A percentile compares a stretch with the other conserved stretches of the same genome.
phyloP scores from a whole-genome alignment of 1,284 basidiomycete species.

The Heliocybe sulcata region DNA sequence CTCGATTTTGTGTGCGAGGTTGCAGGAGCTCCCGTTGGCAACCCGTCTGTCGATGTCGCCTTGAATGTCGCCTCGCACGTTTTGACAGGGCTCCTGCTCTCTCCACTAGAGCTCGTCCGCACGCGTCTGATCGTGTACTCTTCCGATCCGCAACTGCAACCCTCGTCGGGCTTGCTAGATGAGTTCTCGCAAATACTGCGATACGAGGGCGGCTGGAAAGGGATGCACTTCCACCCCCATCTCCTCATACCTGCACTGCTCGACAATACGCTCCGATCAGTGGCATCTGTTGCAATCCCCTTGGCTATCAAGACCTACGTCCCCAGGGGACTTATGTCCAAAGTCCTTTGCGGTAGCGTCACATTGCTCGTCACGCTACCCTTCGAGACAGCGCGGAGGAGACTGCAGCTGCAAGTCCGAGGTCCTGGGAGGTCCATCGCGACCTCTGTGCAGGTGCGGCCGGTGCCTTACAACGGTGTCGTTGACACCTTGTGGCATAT shows the following conservation, averaged over 20 bases:
- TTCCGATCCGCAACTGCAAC: constrained; percentile 51
- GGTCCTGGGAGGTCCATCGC: constrained; percentile 60
- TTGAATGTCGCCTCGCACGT: constrained; percentile 70
- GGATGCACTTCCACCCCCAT: constrained; percentile 84
- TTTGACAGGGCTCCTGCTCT: constrained; percentile 44
- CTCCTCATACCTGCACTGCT: constrained; percentile 85
- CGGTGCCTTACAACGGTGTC: constrained; percentile 86
- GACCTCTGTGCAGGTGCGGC: constrained; percentile 83
- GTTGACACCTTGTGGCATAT: constrained; percentile 94
- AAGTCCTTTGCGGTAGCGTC: constrained; percentile 73
- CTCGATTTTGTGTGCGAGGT: constrained; percentile 55
- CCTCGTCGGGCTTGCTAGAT: constrained; percentile 73
- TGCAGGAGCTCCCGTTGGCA: constrained; percentile 55
- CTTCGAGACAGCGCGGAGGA: constrained; percentile 87
- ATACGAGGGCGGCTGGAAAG: constrained; percentile 82
- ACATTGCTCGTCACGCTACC: constrained; percentile 82
- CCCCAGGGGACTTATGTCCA: constrained; percentile 79
- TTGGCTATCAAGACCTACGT: constrained; percentile 43
- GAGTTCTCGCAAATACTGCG: constrained; percentile 73
- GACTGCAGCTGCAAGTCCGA: constrained; percentile 86
- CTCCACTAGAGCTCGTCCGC: constrained; percentile 58
- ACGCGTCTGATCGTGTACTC: constrained; percentile 84
- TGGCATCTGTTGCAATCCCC: constrained; percentile 68
- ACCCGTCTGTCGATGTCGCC: constrained; percentile 68
- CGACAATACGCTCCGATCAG: constrained; percentile 79